phyloP scores from a whole-genome alignment of 2,329 filamentous ascomycete genomes.

The Aspergillus niger region DNA sequence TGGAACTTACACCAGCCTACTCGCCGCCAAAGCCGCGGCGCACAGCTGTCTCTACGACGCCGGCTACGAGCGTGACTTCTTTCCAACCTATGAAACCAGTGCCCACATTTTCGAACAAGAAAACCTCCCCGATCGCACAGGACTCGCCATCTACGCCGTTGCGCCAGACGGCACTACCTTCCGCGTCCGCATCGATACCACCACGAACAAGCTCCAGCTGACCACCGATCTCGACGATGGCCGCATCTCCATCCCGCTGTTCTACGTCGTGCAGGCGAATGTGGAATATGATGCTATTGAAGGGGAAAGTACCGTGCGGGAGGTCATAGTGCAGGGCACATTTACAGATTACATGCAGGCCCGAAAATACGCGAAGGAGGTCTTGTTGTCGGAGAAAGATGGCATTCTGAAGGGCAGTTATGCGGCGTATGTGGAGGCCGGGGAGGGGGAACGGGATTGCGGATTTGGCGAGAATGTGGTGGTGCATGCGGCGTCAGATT shows the following conservation, averaged over 20 bases:
- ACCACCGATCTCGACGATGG: conserved; percentile 21
- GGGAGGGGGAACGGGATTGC: conserved; percentile 26
- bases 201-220: conserved; percentile 21
- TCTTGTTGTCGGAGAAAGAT: conserved; percentile 23
- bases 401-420: conserved; percentile 28
- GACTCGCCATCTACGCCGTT: conserved; percentile 27
- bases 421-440: conserved; percentile 30
- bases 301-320: conserved; percentile 14
- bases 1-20: conserved; percentile 27
- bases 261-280: conserved; percentile 30
- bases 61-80: conserved; percentile 33
- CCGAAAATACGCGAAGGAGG: conserved; percentile 23
- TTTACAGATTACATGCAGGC: conserved; percentile 29
- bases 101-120: conserved; percentile 17
- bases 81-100: conserved; percentile 27
- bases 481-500: conserved; percentile 29
- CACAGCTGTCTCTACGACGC: conserved; percentile 33
- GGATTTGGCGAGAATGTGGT: conserved; percentile 36
- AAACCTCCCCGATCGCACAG: conserved; percentile 7
- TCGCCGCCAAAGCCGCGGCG: conserved; percentile 27
- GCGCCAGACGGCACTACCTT: conserved; percentile 29
- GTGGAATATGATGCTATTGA: conserved; percentile 26
- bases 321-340: conserved; percentile 27
- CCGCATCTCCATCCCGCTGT: conserved; percentile 27
- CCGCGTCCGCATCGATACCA: conserved; percentile 28